Percentiles rank a stretch among this genome's conserved stretches.
Conservation (phyloP, 257 asterid genomes). For the Cordia subcordata region DNA sequence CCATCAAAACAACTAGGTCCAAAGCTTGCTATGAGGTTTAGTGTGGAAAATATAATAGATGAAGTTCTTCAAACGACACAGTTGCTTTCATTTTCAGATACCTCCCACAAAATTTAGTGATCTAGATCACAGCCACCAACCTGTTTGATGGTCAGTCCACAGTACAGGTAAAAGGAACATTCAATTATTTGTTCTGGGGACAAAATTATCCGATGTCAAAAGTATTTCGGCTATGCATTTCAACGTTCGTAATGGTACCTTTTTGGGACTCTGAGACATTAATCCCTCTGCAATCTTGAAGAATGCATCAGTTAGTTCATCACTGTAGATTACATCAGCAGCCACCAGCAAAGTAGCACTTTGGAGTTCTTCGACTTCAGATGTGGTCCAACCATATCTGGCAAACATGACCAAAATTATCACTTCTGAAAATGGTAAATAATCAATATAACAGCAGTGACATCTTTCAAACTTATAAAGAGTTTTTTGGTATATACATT, state of each 20-base stretch:
- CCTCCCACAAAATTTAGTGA: background rate
- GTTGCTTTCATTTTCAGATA: background rate
- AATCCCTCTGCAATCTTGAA: conserved; percentile 48
- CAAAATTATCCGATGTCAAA: too few species aligned
- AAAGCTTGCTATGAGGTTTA: too few species aligned
- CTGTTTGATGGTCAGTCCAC: background rate
- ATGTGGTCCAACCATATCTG: conserved; percentile 64
- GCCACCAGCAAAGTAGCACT: conserved; percentile 79
- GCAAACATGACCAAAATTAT: conserved; percentile 8
- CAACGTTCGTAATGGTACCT: conserved; percentile 33
- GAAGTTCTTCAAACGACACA: background rate
- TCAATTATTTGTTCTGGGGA: too few species aligned
- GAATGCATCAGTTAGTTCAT: conserved; percentile 79
- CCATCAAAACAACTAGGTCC: too few species aligned
- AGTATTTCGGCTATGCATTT: too few species aligned
- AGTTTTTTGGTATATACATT: background rate
- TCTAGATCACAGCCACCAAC: background rate
- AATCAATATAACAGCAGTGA: background rate
- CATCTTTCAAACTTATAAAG: background rate
- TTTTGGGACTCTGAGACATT: conserved; percentile 55
- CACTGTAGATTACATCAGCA: conserved; percentile 88
- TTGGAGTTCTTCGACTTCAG: conserved; percentile 64
- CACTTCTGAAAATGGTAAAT: background rate
- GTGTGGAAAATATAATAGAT: too few species aligned
- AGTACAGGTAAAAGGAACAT: background rate